These are phyloP conservation scores for Podaxis sp. DNA, from an alignment of 768 basidiomycete genomes.

Conservation along the genomic window DNA sequence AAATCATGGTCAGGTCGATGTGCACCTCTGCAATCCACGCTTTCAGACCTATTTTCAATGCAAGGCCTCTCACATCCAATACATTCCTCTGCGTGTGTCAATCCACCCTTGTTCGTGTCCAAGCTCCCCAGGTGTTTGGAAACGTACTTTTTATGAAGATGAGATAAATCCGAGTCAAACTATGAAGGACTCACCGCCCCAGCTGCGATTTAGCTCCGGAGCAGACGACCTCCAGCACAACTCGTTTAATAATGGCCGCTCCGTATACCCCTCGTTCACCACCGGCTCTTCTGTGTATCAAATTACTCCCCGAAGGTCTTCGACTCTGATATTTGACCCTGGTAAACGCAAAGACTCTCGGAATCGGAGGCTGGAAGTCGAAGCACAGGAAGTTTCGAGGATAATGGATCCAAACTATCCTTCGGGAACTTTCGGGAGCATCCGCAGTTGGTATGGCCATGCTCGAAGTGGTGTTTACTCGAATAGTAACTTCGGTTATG, in stretches of 20 bases:
- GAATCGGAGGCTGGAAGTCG: neutral
- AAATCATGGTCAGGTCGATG: no score
- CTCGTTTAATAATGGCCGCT: neutral
- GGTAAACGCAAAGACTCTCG: neutral
- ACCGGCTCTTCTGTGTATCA: neutral
- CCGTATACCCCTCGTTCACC: neutral
- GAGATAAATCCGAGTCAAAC: no score
- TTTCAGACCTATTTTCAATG: no score
- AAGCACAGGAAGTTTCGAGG: neutral
- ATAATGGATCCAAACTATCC: conserved; percentile 9
- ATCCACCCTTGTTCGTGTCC: no score
- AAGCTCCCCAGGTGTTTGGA: no score
- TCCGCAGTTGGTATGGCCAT: neutral
- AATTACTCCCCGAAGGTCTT: neutral
- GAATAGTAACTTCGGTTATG: neutral
- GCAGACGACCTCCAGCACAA: no score
- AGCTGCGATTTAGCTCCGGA: no score
- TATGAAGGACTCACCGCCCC: no score
- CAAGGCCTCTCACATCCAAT: no score
- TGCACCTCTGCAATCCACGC: no score
- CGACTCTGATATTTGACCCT: neutral
- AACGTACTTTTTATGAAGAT: no score
- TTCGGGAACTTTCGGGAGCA: neutral
- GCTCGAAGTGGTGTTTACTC: neutral
- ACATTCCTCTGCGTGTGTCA: no score